Evolutionary conservation across 768 basidiomycete genomes (phyloP), one percentile per base, ranked within the genome.

Genomic region (Russula virescens): DNA sequence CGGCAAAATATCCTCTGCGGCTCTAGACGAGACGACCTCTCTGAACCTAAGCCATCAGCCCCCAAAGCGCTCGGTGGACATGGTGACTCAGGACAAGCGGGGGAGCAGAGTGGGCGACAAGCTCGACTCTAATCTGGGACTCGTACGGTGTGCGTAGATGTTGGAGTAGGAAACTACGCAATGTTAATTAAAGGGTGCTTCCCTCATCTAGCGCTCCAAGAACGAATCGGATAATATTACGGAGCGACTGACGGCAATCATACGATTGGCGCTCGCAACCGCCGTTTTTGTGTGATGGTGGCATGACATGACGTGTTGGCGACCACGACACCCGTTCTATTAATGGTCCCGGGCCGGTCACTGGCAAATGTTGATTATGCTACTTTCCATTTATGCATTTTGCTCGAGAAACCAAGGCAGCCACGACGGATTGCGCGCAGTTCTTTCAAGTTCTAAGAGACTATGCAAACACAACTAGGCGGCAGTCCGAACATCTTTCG

Each of bases 401-500:
- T 34, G 19, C 19, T 4, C 18, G 16, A 23, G 47, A 42, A 16
- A 21, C n/a, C 31, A 3, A 18, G 11, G 26, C 35, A 4, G 21
- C 26, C 26, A 21, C 48, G 25, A 49, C 23, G 34, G 23, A 31
- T 35, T 56, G 50, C 55, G 46, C 16, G 23, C 3, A 16, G 35
- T 51, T 16, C 34, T 40, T n/a, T n/a, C n/a, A n/a, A n/a, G n/a
- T 58, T 38, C 49, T 46, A 47, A 35, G 18, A n/a, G n/a, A n/a
- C n/a, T n/a, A n/a, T n/a, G n/a, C n/a, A n/a, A 45, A 49, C 28
- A 55, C 51, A 53, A 47, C 35, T 48, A 67, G 38, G 49, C 46
- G 52, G 38, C 10, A 11, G n/a, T 47, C 48, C 45, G 62, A 38
- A 13, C 35, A 63, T 70, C 76, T 71, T 79, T 80, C 55, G 79